Conservation (phyloP, 495 filamentous ascomycete species). For the Penicillium cinerascens region DNA sequence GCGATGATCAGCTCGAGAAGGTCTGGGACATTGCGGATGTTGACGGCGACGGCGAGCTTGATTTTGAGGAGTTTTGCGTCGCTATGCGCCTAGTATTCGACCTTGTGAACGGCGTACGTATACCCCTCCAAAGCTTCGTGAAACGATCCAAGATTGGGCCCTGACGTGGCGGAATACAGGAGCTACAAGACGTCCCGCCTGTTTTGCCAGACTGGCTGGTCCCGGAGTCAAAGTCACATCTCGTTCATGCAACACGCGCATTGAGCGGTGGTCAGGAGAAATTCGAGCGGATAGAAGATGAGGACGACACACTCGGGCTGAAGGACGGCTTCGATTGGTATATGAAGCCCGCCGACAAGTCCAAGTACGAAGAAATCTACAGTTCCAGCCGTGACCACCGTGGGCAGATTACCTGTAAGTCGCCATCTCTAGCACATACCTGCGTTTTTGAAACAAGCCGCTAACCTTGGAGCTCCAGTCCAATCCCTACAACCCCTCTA, state of each 20-base stretch:
- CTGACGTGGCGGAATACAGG: slow-evolving; percentile 46
- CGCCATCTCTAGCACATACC: not conserved
- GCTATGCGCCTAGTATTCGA: slow-evolving; percentile 98
- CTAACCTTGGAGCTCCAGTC: slow-evolving; percentile 48
- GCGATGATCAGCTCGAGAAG: slow-evolving; percentile 90
- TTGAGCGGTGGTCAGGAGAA: slow-evolving; percentile 68
- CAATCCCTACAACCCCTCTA: slow-evolving; percentile 79
- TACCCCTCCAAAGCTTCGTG: not conserved
- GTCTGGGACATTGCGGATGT: slow-evolving; percentile 98
- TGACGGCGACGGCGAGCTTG: slow-evolving; percentile 91
- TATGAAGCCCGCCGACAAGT: slow-evolving; percentile 85
- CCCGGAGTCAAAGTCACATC: slow-evolving; percentile 92
- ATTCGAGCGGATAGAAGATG: slow-evolving; percentile 74
- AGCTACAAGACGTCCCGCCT: slow-evolving; percentile 79
- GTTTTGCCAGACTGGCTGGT: slow-evolving; percentile 92
- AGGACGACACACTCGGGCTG: slow-evolving; percentile 75
- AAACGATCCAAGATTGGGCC: not conserved
- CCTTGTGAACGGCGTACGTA: slow-evolving; percentile 84
- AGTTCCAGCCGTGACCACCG: slow-evolving; percentile 79
- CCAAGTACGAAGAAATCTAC: slow-evolving; percentile 96
- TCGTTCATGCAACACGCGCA: slow-evolving; percentile 85
- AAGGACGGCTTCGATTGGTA: slow-evolving; percentile 99
- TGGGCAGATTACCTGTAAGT: slow-evolving; percentile 77
- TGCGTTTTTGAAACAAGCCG: not conserved
- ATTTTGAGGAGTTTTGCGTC: slow-evolving; percentile 99